Evolutionary conservation across 2,329 filamentous ascomycete genomes (phyloP).

Genomic region (Spiromastix sp.): DNA sequence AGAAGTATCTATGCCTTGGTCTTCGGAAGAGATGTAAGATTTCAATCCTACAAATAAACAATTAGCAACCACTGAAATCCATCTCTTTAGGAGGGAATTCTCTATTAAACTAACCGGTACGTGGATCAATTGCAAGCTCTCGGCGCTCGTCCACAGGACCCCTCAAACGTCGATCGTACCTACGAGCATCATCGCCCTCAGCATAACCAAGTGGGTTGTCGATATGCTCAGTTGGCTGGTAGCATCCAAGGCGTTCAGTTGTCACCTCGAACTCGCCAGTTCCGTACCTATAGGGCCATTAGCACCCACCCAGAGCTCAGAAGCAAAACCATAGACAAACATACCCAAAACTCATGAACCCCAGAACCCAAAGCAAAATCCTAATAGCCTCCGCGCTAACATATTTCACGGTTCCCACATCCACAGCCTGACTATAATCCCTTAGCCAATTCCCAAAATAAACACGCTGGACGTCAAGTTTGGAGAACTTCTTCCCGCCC

Average conservation of each 20-base stretch:
- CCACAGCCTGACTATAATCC: slow-evolving; percentile 89
- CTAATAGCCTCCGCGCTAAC: slow-evolving; percentile 87
- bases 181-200: slow-evolving; percentile 73
- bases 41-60: slow-evolving; percentile 49
- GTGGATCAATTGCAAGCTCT: slow-evolving; percentile 68
- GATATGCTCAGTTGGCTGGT: slow-evolving; percentile 74
- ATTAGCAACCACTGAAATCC: neutral
- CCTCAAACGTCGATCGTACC: slow-evolving; percentile 71
- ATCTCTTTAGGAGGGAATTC: neutral
- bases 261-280: slow-evolving; percentile 82
- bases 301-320: neutral
- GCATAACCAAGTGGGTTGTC: slow-evolving; percentile 76
- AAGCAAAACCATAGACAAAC: slow-evolving; percentile 4
- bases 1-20: slow-evolving; percentile 67
- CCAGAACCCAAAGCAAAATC: slow-evolving; percentile 76
- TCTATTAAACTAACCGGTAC: slow-evolving; percentile 43
- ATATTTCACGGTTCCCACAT: slow-evolving; percentile 83
- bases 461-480: slow-evolving; percentile 76
- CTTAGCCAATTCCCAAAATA: slow-evolving; percentile 96
- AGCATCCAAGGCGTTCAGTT: slow-evolving; percentile 65
- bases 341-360: slow-evolving; percentile 80
- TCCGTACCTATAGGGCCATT: slow-evolving; percentile 34
- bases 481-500: slow-evolving; percentile 73
- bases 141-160: slow-evolving; percentile 67
- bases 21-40: slow-evolving; percentile 88